Base-by-base conservation (phyloP, 306 rosid genomes). In the Potentilla sterilis region DNA sequence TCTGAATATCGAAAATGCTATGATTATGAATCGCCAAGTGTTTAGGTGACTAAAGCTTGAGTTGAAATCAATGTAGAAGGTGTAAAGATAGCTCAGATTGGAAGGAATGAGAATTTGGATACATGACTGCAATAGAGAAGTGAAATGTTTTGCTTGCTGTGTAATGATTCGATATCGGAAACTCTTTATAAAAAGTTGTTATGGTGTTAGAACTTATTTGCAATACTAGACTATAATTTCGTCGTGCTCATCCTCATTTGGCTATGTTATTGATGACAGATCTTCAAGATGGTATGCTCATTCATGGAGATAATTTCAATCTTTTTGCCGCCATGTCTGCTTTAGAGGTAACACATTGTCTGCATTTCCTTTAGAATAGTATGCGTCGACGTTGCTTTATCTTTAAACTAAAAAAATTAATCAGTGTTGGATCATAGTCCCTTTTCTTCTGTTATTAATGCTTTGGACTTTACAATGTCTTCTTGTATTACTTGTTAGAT, bases 271-370 rank as follows among this genome's bases (percentile, higher is more conserved):
- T 52, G 9, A 22, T 70, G 49, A 72, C 79, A 95, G 98, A 92
- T 90, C 98, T 95, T 87, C 90, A 75, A 84, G 97, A 95, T 28
- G 97, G 98, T 69, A 91, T 92, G 85, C 97, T 95, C 49, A 86
- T 95, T 85, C 95, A 90, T 43, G 98, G 97, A 7, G 97, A 92
- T 40, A 95, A 90, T 82, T 95, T 95, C 85, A 90, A 95, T 82
- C 97, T 95, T 35, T 95, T 87, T 78, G 88, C 98, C 61, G 98
- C 98, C 76, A 92, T 95, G 98, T 92, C 97, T 70, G 97, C 97
- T 24, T 80, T 95, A 64, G 98, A 95, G 98, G 98, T 95, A 85
- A 71, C 41, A 55, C 79, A 10, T 75, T 43, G 42, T 58, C 46
- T 46, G 10, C 37, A 22, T 37, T 63, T 5, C 43, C 38, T 52